These are phyloP conservation scores for Funneliformis mosseae DNA, from an alignment of 192 early-diverging fungal species.

Conservation along the genomic window DNA sequence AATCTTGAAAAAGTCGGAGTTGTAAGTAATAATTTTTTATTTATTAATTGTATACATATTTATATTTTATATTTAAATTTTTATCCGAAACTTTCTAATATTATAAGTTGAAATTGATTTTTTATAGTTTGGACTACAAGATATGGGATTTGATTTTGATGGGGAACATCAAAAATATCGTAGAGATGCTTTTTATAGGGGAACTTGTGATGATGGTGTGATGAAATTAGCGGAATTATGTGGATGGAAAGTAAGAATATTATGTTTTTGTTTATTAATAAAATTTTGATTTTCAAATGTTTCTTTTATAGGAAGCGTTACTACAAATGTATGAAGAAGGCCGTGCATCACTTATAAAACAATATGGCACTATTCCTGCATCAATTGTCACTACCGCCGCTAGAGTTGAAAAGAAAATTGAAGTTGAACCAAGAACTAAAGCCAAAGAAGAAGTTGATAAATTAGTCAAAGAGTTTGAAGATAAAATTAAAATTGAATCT, in stretches of 20 bases:
- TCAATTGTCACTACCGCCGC: background rate
- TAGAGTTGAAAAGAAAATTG: background rate
- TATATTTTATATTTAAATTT: background rate
- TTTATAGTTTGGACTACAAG: conserved; percentile 13
- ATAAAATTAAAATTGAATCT: background rate
- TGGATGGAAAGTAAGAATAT: conserved; percentile 65
- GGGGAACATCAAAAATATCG: conserved; percentile 60
- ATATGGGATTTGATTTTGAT: conserved; percentile 80
- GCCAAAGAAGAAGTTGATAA: background rate
- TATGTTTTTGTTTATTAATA: conserved; percentile 8
- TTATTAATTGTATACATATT: background rate
- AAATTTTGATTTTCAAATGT: background rate
- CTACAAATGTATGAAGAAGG: background rate
- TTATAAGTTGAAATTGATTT: conserved; percentile 21
- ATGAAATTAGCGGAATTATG: conserved; percentile 65
- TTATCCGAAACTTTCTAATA: background rate
- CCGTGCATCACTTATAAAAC: background rate
- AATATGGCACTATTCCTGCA: background rate
- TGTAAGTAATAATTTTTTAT: conserved; percentile 39
- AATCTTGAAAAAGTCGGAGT: conserved; percentile 84
- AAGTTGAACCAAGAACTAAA: background rate
- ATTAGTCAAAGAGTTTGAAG: background rate
- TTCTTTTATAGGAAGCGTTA: background rate
- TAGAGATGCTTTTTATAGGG: conserved; percentile 79
- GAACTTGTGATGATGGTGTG: conserved; percentile 85